These are phyloP conservation scores for Heterobasidion occidentale DNA, from an alignment of 1,284 basidiomycete genomes.

Conservation along the genomic window DNA sequence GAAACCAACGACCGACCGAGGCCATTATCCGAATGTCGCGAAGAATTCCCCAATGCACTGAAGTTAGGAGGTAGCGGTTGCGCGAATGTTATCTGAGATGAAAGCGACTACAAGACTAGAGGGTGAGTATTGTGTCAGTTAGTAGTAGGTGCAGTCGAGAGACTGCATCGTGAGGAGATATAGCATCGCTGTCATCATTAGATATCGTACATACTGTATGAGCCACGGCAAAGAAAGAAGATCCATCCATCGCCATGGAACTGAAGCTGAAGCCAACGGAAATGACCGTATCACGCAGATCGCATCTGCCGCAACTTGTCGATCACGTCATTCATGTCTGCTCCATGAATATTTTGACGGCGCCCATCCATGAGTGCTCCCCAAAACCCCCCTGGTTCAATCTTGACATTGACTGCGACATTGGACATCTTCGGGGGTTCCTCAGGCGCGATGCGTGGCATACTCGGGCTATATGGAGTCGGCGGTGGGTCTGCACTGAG, in stretches of 20 bases:
- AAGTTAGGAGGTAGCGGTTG: no score
- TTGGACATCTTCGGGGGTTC: conserved; percentile 4
- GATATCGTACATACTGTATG: background rate
- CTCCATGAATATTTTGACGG: conserved; percentile 12
- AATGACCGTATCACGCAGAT: conserved; percentile 6
- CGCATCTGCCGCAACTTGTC: conserved; percentile 42
- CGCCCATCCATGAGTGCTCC: conserved; percentile 12
- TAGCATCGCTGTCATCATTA: background rate
- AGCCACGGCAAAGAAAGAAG: conserved; percentile 2
- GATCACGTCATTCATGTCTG: conserved; percentile 36
- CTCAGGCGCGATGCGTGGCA: background rate
- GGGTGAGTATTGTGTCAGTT: background rate
- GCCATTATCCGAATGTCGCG: no score
- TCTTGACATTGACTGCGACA: conserved; percentile 19
- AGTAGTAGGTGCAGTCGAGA: background rate
- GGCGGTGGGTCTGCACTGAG: conserved; percentile 11
- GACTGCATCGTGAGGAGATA: background rate
- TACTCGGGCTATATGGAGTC: background rate
- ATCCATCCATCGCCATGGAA: no score
- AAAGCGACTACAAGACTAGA: background rate
- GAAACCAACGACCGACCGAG: no score
- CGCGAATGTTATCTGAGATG: background rate
- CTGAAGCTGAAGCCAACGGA: no score
- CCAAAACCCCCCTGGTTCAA: conserved; percentile 16
- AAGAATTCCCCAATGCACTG: no score